These are phyloP conservation scores for Verticillium tricorpus DNA, from an alignment of 2,329 filamentous ascomycete genomes.

Conservation along the genomic window DNA sequence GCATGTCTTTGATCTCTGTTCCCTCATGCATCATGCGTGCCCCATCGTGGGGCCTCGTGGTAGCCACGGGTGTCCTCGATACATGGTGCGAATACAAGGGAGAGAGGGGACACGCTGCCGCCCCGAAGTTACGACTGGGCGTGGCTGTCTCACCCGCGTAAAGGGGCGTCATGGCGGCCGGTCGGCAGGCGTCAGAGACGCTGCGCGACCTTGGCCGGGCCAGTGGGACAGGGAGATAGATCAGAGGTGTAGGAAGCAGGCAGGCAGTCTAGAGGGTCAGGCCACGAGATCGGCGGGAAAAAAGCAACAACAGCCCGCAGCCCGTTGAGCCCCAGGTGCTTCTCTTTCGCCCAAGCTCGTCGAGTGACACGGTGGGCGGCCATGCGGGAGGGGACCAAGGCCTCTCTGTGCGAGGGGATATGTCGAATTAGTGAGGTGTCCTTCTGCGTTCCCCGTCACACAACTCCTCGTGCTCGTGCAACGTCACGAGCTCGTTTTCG, in stretches of 20 bases:
- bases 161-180: neutral
- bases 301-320: neutral
- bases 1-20: no score
- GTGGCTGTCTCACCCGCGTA: no score
- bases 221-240: neutral
- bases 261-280: no score
- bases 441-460: neutral
- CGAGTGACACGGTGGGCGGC: neutral
- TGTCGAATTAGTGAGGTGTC: constrained; percentile 5
- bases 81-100: no score
- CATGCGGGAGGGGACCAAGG: neutral
- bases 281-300: neutral
- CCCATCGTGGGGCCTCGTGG: no score
- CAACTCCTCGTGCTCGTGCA: neutral
- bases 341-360: neutral
- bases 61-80: no score
- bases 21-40: no score
- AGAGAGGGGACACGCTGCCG: no score
- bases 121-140: no score
- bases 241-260: no score
- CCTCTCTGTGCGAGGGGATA: constrained; percentile 6
- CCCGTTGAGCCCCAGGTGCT: neutral
- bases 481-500: constrained; percentile 1
- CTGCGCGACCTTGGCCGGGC: neutral
- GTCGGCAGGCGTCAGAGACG: neutral